These are phyloP conservation scores for Colletotrichum falcatum DNA, from an alignment of 2,329 filamentous ascomycete genomes.

Conservation along the genomic window DNA sequence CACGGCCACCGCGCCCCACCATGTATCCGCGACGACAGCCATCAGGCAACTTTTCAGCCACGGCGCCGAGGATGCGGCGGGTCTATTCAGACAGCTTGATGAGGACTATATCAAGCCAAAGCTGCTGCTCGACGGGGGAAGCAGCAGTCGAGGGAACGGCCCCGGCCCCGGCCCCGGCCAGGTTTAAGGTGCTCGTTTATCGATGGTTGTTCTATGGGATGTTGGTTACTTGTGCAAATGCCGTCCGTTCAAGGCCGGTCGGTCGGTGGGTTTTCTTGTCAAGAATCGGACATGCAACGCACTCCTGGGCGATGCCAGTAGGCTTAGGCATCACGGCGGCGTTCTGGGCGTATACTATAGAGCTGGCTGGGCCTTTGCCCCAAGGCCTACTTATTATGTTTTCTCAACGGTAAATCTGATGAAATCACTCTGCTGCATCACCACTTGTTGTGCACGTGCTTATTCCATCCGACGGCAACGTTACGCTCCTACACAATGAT, in stretches of 20 bases:
- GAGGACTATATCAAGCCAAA: constrained; percentile 97
- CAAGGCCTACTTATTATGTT: neutral
- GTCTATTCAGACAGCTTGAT: constrained; percentile 91
- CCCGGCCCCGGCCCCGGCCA: constrained; percentile 24
- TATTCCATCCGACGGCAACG: neutral
- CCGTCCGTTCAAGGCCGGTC: neutral
- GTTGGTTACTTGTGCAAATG: constrained; percentile 17
- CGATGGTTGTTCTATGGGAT: neutral
- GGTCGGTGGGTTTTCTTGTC: neutral
- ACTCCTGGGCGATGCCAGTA: constrained; percentile 22
- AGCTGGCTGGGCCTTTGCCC: constrained; percentile 10
- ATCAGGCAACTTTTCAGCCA: constrained; percentile 82
- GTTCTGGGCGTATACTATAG: constrained; percentile 33
- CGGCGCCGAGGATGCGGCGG: constrained; percentile 83
- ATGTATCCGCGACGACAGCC: constrained; percentile 79
- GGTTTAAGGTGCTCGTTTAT: constrained; percentile 3
- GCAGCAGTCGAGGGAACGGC: constrained; percentile 41
- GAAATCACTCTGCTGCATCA: neutral
- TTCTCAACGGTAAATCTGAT: neutral
- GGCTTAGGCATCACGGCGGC: constrained; percentile 28
- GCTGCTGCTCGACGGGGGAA: constrained; percentile 80
- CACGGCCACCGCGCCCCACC: constrained; percentile 46
- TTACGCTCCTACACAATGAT: too few relatives aligned
- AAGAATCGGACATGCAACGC: constrained; percentile 15
- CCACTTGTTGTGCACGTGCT: too few relatives aligned